A percentile compares a stretch with the other conserved stretches of the same genome.
phyloP scores from a whole-genome alignment of 345 rosid species.

The Kernera saxatilis region DNA sequence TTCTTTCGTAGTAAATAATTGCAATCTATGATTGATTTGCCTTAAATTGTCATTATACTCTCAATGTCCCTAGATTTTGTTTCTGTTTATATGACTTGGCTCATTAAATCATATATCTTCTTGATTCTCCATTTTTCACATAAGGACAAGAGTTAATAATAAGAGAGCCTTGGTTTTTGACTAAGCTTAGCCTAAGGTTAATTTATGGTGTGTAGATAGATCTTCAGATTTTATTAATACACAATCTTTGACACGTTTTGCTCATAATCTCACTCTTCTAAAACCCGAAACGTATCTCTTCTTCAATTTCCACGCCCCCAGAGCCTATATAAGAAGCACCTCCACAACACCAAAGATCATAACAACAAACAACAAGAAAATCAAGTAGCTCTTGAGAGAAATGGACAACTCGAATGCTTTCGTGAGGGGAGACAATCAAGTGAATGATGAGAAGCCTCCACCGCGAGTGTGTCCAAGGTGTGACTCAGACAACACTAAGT shows the following conservation, averaged over 20 bases:
- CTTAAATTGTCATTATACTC: neutral
- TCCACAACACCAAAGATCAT: neutral
- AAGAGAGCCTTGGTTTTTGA: neutral
- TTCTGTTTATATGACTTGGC: neutral
- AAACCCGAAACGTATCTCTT: neutral
- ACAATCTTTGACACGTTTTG: conserved; percentile 15
- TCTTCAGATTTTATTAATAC: neutral
- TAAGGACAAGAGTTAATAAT: neutral
- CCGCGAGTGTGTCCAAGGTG: conserved; percentile 24
- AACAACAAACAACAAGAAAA: neutral
- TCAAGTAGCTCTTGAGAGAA: neutral
- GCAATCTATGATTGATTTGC: neutral
- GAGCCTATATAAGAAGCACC: neutral
- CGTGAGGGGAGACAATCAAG: neutral
- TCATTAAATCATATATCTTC: neutral
- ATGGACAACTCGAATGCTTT: neutral
- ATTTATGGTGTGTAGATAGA: conserved; percentile 3
- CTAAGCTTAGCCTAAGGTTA: neutral
- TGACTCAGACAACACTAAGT: conserved; percentile 17
- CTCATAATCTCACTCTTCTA: neutral
- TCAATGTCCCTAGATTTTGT: conserved; percentile 11
- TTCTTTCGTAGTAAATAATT: no score
- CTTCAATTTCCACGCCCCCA: neutral
- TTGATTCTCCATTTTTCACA: conserved; percentile 16
- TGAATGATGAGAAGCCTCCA: conserved; percentile 15